Evolutionary conservation across 495 filamentous ascomycete species (phyloP), one percentile per base, ranked within the genome.

Genomic region (Staphylotrichum longicolle): DNA sequence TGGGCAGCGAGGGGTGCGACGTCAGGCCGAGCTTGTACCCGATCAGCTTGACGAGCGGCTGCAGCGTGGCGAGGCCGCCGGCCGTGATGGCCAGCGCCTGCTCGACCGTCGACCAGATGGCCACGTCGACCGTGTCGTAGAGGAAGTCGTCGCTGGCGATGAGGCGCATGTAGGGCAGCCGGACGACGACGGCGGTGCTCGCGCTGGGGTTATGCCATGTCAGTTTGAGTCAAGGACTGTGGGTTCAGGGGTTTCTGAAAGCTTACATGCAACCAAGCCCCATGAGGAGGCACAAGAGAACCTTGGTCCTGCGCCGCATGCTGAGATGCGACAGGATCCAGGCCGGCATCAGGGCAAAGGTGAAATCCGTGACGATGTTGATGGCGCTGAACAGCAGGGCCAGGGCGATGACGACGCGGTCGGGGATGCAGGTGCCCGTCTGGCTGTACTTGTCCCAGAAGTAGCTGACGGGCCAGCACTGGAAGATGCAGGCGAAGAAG

Each of bases 401-500:
- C 9, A 68, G 58, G 27, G 66, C 66, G 52, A 67, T 56, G 8
- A 69, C 27, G 33, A 74, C 48, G 0, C 20, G 2, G 27, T 40
- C 51, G 10, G 66, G 40, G 30, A 75, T 57, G 66, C 75, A 77
- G 4, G 27, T 54, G n/a, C 70, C 74, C 0, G 27, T 53, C 8
- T 53, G 42, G 11, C 32, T 41, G 20, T 51, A 56, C 14, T 64
- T 57, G 35, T 69, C 62, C 78, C 77, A 81, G 63, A 75, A 78
- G 59, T 65, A 69, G 11, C 61, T 53, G 20, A 74, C 62, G 8
- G 76, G 76, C 46, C 64, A 30, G 63, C 80, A 83, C 57, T 82
- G 78, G 37, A 82, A 69, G 46, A 77, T 45, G 61, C 74, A 68
- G 51, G 78, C 51, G 47, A 82, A 69, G 63, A 78, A 73, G 68